Percentiles rank a stretch among this genome's conserved stretches.
These are phyloP conservation scores for Rhodotorula sp. DNA, from an alignment of 1,284 basidiomycete genomes.

Conservation along the genomic window DNA sequence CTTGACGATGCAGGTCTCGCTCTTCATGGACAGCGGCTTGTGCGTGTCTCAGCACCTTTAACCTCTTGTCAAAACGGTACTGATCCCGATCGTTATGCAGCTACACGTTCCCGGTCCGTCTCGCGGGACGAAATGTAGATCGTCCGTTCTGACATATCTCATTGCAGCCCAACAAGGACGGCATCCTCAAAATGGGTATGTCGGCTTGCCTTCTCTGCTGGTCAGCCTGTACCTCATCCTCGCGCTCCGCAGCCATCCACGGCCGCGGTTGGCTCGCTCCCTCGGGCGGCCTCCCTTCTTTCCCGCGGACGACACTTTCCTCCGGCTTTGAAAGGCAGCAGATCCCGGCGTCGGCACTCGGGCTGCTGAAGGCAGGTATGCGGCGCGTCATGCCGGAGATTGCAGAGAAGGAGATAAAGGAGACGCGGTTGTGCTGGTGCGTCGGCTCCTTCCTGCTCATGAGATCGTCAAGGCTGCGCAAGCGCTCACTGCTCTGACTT, in stretches of 20 bases:
- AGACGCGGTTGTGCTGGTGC: constrained; percentile 36
- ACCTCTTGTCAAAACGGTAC: no score
- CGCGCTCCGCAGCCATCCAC: constrained; percentile 29
- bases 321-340: constrained; percentile 30
- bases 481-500: no score
- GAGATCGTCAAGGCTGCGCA: no score
- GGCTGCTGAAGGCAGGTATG: constrained; percentile 7
- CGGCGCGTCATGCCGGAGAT: constrained; percentile 28
- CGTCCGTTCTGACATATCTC: no score
- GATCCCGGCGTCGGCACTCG: constrained; percentile 19
- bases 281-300: constrained; percentile 22
- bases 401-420: constrained; percentile 11
- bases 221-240: neutral
- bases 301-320: constrained; percentile 26
- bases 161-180: constrained; percentile 7
- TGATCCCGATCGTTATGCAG: neutral
- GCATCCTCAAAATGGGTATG: constrained; percentile 24
- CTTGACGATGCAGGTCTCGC: constrained; percentile 1
- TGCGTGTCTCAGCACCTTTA: neutral
- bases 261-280: constrained; percentile 37
- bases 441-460: neutral
- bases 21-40: constrained; percentile 38
- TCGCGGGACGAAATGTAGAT: no score
- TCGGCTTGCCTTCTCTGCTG: no score
- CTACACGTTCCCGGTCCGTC: constrained; percentile 30